Percentiles rank a stretch among this genome's conserved stretches.
These are phyloP conservation scores for Nakazawaea populi DNA, from an alignment of 805 yeast genomes.

Conservation along the genomic window DNA sequence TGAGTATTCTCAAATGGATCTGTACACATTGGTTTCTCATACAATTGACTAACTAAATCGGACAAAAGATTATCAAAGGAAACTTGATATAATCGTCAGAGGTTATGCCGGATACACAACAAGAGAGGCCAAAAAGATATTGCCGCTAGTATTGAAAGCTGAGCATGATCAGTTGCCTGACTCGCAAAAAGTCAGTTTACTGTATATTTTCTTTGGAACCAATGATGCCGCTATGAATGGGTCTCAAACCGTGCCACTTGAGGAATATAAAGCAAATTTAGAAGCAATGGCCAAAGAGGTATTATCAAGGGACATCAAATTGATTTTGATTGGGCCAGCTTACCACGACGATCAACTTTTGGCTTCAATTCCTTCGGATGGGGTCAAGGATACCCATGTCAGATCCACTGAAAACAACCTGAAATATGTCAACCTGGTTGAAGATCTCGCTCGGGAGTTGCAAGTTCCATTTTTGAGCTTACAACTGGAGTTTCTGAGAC, in stretches of 20 bases:
- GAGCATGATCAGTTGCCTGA: constrained; percentile 34
- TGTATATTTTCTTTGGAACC: constrained; percentile 73
- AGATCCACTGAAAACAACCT: constrained; percentile 40
- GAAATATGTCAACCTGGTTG: constrained; percentile 41
- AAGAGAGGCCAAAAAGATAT: constrained; percentile 46
- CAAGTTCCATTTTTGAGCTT: constrained; percentile 55
- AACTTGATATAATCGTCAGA: constrained; percentile 60
- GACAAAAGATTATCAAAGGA: constrained; percentile 39
- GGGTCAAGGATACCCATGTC: constrained; percentile 23
- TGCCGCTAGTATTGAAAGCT: constrained; percentile 40
- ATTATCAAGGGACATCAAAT: constrained; percentile 35
- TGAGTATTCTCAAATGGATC: neutral
- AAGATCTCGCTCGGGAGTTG: constrained; percentile 27
- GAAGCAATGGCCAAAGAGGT: constrained; percentile 33
- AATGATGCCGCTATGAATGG: constrained; percentile 57
- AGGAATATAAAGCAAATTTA: constrained; percentile 43
- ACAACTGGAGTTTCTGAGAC: constrained; percentile 33
- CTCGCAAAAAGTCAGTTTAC: constrained; percentile 26
- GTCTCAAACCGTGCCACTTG: constrained; percentile 49
- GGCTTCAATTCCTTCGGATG: constrained; percentile 26
- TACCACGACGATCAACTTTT: constrained; percentile 40
- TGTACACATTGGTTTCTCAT: neutral
- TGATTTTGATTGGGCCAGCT: constrained; percentile 62
- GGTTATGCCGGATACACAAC: constrained; percentile 79
- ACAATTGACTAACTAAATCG: too few relatives aligned